phyloP scores from a whole-genome alignment of 192 early-diverging fungal species.

The Coemansia interrupta region DNA sequence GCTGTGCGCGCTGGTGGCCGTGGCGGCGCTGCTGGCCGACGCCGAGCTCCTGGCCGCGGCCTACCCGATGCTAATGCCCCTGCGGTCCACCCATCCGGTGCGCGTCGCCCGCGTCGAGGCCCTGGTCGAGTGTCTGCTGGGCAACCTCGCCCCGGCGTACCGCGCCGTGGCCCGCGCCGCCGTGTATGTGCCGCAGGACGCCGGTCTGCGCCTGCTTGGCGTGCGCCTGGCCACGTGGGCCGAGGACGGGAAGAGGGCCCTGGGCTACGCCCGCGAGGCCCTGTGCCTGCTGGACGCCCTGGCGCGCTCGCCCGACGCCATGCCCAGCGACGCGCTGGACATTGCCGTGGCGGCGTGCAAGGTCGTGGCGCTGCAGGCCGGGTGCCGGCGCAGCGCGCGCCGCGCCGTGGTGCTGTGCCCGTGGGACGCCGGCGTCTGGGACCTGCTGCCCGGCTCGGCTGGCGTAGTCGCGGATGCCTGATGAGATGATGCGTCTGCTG shows the following conservation, averaged over 20 bases:
- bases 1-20: conserved; percentile 28
- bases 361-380: not conserved
- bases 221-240: conserved; percentile 20
- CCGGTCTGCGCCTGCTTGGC: conserved; percentile 25
- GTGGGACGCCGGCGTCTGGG: not conserved
- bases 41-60: conserved; percentile 29
- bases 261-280: conserved; percentile 9
- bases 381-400: not conserved
- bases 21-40: conserved; percentile 44
- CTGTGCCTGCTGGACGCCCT: conserved; percentile 7
- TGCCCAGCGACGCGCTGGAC: conserved; percentile 16
- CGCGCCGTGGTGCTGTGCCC: not conserved
- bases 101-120: conserved; percentile 22
- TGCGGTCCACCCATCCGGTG: conserved; percentile 6
- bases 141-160: conserved; percentile 16
- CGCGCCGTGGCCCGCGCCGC: conserved; percentile 33
- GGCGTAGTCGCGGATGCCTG: no score
- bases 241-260: not conserved
- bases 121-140: conserved; percentile 25
- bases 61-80: conserved; percentile 20
- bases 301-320: not conserved
- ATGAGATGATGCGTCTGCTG: no score
- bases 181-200: conserved; percentile 17
- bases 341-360: not conserved
- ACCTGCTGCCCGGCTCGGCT: not conserved